Conservation (phyloP, 352 stramenopile genomes). For the Phytophthora quininea region DNA sequence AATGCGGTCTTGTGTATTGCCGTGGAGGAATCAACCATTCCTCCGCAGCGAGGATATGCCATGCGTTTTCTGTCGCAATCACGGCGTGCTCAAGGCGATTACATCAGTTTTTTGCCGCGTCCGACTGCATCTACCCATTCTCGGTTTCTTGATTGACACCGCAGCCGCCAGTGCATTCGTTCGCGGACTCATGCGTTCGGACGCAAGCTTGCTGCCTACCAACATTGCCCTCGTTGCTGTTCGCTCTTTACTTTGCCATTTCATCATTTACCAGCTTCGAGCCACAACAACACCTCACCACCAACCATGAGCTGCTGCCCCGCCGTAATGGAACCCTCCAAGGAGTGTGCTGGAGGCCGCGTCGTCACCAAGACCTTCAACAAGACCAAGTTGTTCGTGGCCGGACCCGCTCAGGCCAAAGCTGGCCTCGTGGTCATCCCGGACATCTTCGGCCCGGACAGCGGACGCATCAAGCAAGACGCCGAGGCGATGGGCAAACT, state of each 20-base stretch:
- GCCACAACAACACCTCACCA: not conserved
- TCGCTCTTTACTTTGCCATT: not conserved
- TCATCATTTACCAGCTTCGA: slow-evolving; percentile 5
- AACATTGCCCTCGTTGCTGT: not conserved
- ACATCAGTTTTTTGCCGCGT: slow-evolving; percentile 6
- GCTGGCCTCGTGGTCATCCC: slow-evolving; percentile 41
- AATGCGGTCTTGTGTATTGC: too few species aligned
- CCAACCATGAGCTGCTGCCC: slow-evolving; percentile 32
- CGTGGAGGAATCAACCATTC: too few species aligned
- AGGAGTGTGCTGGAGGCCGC: slow-evolving; percentile 9
- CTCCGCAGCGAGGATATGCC: slow-evolving; percentile 11
- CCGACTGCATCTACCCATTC: not conserved
- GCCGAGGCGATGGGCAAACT: slow-evolving; percentile 35
- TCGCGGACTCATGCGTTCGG: not conserved
- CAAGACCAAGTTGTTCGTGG: slow-evolving; percentile 29
- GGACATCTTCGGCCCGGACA: slow-evolving; percentile 39
- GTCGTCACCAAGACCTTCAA: slow-evolving; percentile 22
- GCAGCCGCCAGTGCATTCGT: not conserved
- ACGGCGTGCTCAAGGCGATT: slow-evolving; percentile 6
- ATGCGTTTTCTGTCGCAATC: slow-evolving; percentile 16
- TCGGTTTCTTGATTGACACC: not conserved
- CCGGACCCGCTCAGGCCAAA: slow-evolving; percentile 25
- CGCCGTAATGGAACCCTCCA: slow-evolving; percentile 17
- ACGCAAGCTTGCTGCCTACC: not conserved
- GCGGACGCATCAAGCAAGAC: slow-evolving; percentile 43